A percentile compares a stretch with the other conserved stretches of the same genome.
phyloP scores from a whole-genome alignment of 306 rosid genomes.

The Cucumis hystrix region DNA sequence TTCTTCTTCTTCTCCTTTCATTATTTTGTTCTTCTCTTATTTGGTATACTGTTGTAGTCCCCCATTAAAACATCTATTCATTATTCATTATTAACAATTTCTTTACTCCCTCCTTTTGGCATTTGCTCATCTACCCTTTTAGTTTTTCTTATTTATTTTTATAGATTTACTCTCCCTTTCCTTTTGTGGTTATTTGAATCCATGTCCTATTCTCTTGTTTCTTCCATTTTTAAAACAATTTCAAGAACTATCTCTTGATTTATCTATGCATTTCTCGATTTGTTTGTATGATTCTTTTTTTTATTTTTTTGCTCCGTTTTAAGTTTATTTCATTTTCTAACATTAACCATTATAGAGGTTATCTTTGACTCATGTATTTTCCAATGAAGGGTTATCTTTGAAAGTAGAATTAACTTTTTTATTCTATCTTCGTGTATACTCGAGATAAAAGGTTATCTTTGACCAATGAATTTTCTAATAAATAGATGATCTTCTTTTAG shows the following conservation, averaged over 20 bases:
- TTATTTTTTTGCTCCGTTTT: background rate
- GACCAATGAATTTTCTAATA: background rate
- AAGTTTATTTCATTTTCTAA: too few relatives aligned
- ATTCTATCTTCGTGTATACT: background rate
- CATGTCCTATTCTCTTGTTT: background rate
- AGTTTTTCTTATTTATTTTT: background rate
- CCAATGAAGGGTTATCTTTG: too few relatives aligned
- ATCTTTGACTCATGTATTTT: too few relatives aligned
- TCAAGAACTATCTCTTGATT: too few relatives aligned
- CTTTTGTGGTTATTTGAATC: background rate
- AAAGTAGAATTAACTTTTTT: background rate
- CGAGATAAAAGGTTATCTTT: background rate
- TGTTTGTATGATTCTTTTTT: background rate
- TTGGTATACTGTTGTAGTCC: background rate
- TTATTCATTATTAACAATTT: background rate
- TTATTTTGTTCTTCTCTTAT: background rate
- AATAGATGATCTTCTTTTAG: background rate
- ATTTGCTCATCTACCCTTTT: slow-evolving; percentile 9
- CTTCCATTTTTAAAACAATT: background rate
- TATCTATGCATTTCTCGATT: background rate
- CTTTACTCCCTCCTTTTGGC: background rate
- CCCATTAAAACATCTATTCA: background rate
- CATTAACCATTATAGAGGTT: too few relatives aligned
- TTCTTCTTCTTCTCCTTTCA: background rate
- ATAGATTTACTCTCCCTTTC: background rate